Conservation (phyloP, 1,284 basidiomycete genomes). For the Melampsora americana region DNA sequence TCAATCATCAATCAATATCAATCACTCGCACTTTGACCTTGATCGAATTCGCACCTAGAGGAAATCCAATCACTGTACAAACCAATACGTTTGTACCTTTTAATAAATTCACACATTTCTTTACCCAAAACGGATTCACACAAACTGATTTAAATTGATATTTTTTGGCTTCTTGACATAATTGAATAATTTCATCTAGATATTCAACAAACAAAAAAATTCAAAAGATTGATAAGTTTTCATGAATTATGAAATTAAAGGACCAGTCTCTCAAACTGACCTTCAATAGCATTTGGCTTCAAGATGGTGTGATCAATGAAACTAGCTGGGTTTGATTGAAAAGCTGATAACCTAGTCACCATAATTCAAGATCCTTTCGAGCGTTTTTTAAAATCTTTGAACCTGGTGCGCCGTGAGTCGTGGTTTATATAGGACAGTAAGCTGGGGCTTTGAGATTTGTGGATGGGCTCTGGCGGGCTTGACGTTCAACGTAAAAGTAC, state of each 20-base stretch:
- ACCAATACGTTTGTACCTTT: neutral
- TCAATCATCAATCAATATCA: neutral
- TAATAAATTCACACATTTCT: neutral
- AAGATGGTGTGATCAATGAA: constrained; percentile 19
- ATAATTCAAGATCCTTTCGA: neutral
- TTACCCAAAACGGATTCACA: neutral
- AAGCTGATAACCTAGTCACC: neutral
- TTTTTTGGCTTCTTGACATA: constrained; percentile 11
- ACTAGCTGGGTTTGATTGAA: neutral
- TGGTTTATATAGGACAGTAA: no score
- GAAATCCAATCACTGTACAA: constrained; percentile 16
- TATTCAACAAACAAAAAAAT: neutral
- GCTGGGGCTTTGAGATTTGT: no score
- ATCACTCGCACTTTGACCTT: neutral
- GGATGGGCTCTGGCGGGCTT: no score
- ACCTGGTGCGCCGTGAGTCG: no score
- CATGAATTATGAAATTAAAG: neutral
- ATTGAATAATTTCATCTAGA: constrained; percentile 1
- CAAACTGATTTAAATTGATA: constrained; percentile 7
- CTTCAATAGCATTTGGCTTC: neutral
- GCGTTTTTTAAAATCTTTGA: no score
- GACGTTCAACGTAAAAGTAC: no score
- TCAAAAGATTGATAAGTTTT: no score
- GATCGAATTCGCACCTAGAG: constrained; percentile 2
- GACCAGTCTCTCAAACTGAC: neutral